A percentile compares a stretch with the other conserved stretches of the same genome.
Conservation (phyloP, 139 green algal genomes). For the Chlamydomonas eustigma region DNA sequence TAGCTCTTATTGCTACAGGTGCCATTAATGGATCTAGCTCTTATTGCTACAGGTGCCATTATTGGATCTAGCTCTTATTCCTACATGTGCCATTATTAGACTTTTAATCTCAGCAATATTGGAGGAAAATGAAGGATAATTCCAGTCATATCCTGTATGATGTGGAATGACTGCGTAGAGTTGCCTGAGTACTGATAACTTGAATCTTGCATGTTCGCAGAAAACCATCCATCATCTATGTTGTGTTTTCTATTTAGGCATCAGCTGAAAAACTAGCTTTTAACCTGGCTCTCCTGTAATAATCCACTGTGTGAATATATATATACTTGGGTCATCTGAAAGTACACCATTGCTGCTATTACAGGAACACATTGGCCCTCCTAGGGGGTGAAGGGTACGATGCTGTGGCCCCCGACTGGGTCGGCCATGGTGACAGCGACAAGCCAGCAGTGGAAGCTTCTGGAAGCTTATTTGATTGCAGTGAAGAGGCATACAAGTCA, state of each 20-base stretch:
- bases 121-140: no score
- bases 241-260: no score
- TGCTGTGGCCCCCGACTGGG: conserved; percentile 64
- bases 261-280: no score
- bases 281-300: no score
- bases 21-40: conserved; percentile 39
- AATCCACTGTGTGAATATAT: no score
- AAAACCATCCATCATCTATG: not conserved
- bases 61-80: conserved; percentile 53
- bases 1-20: conserved; percentile 60
- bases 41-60: conserved; percentile 62
- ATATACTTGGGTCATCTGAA: no score
- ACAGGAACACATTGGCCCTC: conserved; percentile 50
- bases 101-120: no score
- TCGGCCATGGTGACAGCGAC: conserved; percentile 59
- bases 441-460: no score
- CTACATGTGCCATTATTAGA: conserved; percentile 56
- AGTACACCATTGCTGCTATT: no score
- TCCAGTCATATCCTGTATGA: no score
- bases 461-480: conserved; percentile 34
- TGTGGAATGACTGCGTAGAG: no score
- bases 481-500: conserved; percentile 42
- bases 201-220: not conserved
- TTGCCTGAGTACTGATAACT: no score
- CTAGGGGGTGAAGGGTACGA: conserved; percentile 55